Evolutionary conservation across 345 rosid species (phyloP), one percentile per base, ranked within the genome.

Genomic region (Salix udensis): DNA sequence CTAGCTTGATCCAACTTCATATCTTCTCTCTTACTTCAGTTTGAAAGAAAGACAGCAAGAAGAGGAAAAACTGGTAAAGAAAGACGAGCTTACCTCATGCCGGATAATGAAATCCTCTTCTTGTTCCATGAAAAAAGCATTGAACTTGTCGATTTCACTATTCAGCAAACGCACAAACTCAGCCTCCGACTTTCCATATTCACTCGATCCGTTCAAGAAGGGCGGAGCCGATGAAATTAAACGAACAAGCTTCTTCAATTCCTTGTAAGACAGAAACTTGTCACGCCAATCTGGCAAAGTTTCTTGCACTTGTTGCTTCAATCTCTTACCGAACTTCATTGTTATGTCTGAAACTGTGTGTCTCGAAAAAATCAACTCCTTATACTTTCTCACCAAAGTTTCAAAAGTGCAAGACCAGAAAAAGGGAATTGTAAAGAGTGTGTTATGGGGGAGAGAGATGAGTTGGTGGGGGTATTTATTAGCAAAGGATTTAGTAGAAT

Each of bases 271-370:
- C 36, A 94, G 70, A 74, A 80, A 94, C 81, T 91, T 91, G 89
- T 90, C 91, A 4, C 87, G 81, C 98, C 98, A 94, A 40, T 79
- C 92, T 0, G 97, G 97, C 80, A 92, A 78, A 2, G 97, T 88
- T 79, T 91, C 97, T 69, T 87, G 85, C 53, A 89, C 85, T 77
- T 94, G 98, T 64, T 89, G 92, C 84, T 87, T 88, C 74, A 94
- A 68, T 84, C 91, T 84, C 90, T 94, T 94, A 11, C 97, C 97
- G 21, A 94, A 94, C 88, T 94, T 94, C 98, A 94, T 89, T 55
- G 44, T 6, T 68, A 39, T 39, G 52, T 68, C 52, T 0, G 15
- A 11, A n/a, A 9, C 71, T 36, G 19, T 1, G 40, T 0, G 18
- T 37, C 70, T 37, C 70, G 12, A 21, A 34, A 28, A 58, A 23